These are phyloP conservation scores for Ophidiomyces ophidiicola DNA, from an alignment of 2,329 filamentous ascomycete genomes.

Conservation along the genomic window DNA sequence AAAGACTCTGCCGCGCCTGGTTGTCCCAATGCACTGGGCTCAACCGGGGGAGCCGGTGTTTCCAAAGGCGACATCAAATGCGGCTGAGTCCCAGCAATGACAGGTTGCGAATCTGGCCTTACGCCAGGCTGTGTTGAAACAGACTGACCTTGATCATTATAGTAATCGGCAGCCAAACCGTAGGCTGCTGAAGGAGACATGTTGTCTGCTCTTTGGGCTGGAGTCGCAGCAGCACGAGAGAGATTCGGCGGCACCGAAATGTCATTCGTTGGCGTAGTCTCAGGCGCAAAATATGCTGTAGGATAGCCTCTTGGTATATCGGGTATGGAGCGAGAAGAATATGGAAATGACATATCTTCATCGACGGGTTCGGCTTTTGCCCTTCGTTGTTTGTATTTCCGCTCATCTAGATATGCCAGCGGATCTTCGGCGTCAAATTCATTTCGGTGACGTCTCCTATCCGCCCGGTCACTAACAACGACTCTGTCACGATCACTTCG, in stretches of 20 bases:
- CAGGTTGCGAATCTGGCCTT: conserved; percentile 38
- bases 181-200: conserved; percentile 21
- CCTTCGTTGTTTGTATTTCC: neutral
- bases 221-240: neutral
- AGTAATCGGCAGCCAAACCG: conserved; percentile 50
- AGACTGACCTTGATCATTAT: conserved; percentile 50
- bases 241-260: neutral
- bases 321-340: conserved; percentile 3
- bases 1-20: conserved; percentile 25
- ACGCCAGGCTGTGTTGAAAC: conserved; percentile 49
- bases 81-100: conserved; percentile 44
- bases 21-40: conserved; percentile 42
- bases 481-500: neutral
- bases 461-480: neutral
- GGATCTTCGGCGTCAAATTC: conserved; percentile 4
- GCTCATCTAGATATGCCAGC: conserved; percentile 1
- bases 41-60: conserved; percentile 42
- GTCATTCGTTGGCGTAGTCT: neutral
- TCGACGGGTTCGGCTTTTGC: neutral
- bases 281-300: neutral
- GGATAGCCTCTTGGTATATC: neutral
- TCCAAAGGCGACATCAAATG: conserved; percentile 45
- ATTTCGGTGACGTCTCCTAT: conserved; percentile 3
- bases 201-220: conserved; percentile 1
- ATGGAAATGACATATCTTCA: conserved; percentile 2